Base-by-base conservation (phyloP, 139 green algal species). In the Picochlorum sp. region DNA sequence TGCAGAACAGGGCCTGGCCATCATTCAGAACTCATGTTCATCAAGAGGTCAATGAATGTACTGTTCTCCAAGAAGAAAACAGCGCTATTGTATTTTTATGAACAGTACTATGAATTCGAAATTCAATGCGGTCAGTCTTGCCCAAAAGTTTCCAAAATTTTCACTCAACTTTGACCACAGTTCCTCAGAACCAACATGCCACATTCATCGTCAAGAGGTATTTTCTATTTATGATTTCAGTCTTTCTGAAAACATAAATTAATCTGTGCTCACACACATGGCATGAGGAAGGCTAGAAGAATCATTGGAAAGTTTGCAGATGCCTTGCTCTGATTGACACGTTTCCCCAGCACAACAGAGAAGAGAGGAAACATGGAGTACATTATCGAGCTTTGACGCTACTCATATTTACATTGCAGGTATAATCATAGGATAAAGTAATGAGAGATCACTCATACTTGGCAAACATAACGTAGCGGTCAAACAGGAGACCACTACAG, bases 81-180 rank as follows among this genome's bases (percentile, higher is more conserved):
- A 52, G 45, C 45, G 45, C 4, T 52, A 52, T 52, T 52, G 23
- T 52, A 52, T 52, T 52, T 18, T 52, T 52, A 0, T n/a, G n/a
- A n/a, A n/a, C n/a, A n/a, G n/a, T n/a, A n/a, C n/a, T n/a, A n/a
- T n/a, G n/a, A n/a, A n/a, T n/a, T n/a, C n/a, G n/a, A n/a, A 52
- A 52, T 52, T 6, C 45, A 52, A 52, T 52, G 45, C 45, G 45
- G 45, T 0, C 45, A 52, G 45, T 52, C 45, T 52, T 52, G 45
- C 45, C 23, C 45, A 52, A 52, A 52, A 52, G 45, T 52, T 52
- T 52, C 45, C 45, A 52, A 52, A 52, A 52, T 52, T 52, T 52
- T 52, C 45, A 52, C 15, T 2, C 23, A 24, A 24, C 23, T 24
- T 24, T 24, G 23, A 24, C 23, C 23, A 24, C 23, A 24, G 23